Evolutionary conservation across 192 early-diverging fungal species (phyloP).

Genomic region (Lunasporangiospora selenospora): DNA sequence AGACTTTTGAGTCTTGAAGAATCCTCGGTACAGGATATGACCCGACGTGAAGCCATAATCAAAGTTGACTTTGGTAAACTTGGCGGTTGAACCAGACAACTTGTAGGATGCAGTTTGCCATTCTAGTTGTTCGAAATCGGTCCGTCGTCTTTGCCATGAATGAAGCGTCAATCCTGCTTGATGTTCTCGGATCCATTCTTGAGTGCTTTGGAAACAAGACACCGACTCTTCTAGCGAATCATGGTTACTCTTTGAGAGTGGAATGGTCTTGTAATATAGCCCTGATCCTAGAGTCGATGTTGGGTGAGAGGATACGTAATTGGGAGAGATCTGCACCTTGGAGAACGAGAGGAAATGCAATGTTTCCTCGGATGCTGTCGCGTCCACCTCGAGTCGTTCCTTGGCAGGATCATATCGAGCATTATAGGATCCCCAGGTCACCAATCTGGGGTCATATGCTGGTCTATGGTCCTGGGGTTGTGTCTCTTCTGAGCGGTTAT

Average conservation of each 20-base stretch:
- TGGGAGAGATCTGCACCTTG: conserved; percentile 6
- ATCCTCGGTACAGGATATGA: conserved; percentile 30
- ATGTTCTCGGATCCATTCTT: conserved; percentile 13
- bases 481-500: conserved; percentile 16
- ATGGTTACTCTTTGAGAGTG: conserved; percentile 23
- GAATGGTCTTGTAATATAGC: conserved; percentile 7
- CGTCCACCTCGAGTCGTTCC: conserved; percentile 24
- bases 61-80: conserved; percentile 26
- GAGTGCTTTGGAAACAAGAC: too few species aligned
- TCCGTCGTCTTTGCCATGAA: conserved; percentile 14
- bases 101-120: too few species aligned
- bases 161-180: background rate
- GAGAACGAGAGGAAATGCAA: conserved; percentile 48
- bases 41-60: conserved; percentile 34
- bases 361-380: conserved; percentile 35
- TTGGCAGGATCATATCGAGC: conserved; percentile 37
- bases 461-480: too few species aligned
- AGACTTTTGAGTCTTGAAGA: conserved; percentile 16
- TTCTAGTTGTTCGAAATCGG: conserved; percentile 7
- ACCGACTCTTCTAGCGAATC: too few species aligned
- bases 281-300: conserved; percentile 13
- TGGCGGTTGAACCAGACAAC: conserved; percentile 1
- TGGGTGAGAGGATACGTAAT: background rate
- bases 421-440: conserved; percentile 62
- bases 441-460: conserved; percentile 21